Evolutionary conservation across 352 stramenopile species (phyloP).

Genomic region (Albugo candida): DNA sequence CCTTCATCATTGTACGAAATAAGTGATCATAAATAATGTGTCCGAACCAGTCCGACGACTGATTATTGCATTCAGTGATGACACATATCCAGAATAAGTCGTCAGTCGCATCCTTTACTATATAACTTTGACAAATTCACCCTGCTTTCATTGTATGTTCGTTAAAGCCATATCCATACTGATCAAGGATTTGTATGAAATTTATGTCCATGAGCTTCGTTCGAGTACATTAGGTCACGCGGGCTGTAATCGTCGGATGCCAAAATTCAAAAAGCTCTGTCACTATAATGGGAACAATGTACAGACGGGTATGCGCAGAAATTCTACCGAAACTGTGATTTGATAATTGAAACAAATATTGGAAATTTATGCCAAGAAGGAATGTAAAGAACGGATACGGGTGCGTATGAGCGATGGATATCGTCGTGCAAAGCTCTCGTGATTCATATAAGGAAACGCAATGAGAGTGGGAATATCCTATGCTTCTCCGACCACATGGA

Average conservation of each 20-base stretch:
- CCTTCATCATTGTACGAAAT: conserved; percentile 64
- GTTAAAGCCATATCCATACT: conserved; percentile 42
- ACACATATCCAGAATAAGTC: conserved; percentile 48
- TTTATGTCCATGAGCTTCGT: conserved; percentile 42
- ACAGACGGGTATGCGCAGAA: conserved; percentile 58
- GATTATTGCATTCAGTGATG: conserved; percentile 61
- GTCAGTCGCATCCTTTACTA: conserved; percentile 52
- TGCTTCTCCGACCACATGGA: background rate
- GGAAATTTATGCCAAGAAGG: conserved; percentile 41
- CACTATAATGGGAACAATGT: conserved; percentile 51
- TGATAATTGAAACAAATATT: conserved; percentile 69
- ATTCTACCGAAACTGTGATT: conserved; percentile 60
- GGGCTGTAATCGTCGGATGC: conserved; percentile 62
- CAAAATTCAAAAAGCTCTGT: conserved; percentile 46
- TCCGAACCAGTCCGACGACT: conserved; percentile 45
- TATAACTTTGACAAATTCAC: conserved; percentile 63
- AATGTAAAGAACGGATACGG: conserved; percentile 71
- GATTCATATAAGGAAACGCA: too few species aligned
- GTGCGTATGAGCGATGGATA: conserved; percentile 25
- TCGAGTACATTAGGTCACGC: conserved; percentile 52
- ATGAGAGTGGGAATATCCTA: conserved; percentile 16
- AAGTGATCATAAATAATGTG: conserved; percentile 55
- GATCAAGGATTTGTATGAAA: conserved; percentile 50
- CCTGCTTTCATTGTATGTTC: conserved; percentile 46
- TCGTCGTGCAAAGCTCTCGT: conserved; percentile 47